Percentiles rank a stretch among this genome's conserved stretches.
These are phyloP conservation scores for Lactarius sp. DNA, from an alignment of 768 basidiomycete species.

Conservation along the genomic window DNA sequence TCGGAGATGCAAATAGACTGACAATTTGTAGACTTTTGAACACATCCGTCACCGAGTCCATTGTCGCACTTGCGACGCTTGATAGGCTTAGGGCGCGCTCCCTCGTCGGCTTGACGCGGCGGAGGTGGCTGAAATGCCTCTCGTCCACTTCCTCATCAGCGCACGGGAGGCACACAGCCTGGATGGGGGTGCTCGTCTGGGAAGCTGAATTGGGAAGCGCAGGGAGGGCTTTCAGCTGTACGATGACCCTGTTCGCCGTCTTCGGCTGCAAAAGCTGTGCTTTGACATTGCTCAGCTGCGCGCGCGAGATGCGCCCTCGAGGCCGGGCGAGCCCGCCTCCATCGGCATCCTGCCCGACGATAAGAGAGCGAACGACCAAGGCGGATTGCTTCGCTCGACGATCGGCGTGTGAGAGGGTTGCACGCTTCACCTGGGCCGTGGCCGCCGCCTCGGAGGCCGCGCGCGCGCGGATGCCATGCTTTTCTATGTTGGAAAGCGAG, in stretches of 20 bases:
- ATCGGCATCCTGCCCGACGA: conserved; percentile 44
- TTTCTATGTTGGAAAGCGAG: not conserved
- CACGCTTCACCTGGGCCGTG: not conserved
- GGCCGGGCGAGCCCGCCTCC: conserved; percentile 30
- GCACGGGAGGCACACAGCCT: conserved; percentile 67
- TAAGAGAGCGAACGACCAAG: conserved; percentile 57
- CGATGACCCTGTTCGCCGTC: conserved; percentile 64
- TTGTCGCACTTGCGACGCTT: conserved; percentile 44
- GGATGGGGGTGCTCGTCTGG: conserved; percentile 49
- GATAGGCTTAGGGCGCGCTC: conserved; percentile 21
- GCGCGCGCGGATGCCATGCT: not conserved
- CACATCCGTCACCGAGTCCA: conserved; percentile 45
- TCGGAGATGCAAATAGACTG: conserved; percentile 52
- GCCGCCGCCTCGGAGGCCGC: not conserved
- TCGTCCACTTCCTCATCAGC: conserved; percentile 58
- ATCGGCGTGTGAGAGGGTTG: conserved; percentile 41
- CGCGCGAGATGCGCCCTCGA: conserved; percentile 39
- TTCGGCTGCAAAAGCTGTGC: conserved; percentile 61
- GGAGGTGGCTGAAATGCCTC: conserved; percentile 52
- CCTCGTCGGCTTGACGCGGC: conserved; percentile 19
- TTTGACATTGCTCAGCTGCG: conserved; percentile 61
- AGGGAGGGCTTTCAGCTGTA: conserved; percentile 63
- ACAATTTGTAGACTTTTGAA: conserved; percentile 61
- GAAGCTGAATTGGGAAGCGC: conserved; percentile 33
- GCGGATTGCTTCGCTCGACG: conserved; percentile 64